A percentile compares a stretch with the other conserved stretches of the same genome.
These are phyloP conservation scores for Aspergillus eucalypticola DNA, from an alignment of 2,329 filamentous ascomycete species.

Conservation along the genomic window DNA sequence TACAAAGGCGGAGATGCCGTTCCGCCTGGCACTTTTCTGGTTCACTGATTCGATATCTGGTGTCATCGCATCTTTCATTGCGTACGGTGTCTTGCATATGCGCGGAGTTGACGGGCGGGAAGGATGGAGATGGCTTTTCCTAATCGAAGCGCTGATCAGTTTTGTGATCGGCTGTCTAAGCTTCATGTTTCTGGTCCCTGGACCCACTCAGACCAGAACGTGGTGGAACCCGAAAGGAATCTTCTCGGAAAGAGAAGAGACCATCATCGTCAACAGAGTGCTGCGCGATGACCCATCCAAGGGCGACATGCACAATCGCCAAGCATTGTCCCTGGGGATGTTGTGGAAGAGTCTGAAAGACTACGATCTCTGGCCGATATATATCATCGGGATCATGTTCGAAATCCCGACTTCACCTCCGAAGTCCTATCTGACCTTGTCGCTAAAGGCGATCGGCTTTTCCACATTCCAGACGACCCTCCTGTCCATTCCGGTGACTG, in stretches of 20 bases:
- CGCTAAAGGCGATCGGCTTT: constrained; percentile 55
- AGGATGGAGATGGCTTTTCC: constrained; percentile 49
- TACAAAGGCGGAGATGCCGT: constrained; percentile 34
- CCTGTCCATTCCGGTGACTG: constrained; percentile 59
- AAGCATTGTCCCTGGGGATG: constrained; percentile 33
- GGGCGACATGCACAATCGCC: constrained; percentile 38
- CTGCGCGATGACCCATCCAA: constrained; percentile 49
- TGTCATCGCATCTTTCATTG: constrained; percentile 37
- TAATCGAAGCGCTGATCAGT: constrained; percentile 48
- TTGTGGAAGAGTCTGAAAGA: constrained; percentile 50
- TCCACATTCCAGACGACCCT: constrained; percentile 52
- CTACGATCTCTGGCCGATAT: constrained; percentile 48
- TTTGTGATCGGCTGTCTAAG: constrained; percentile 45
- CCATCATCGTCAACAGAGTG: constrained; percentile 46
- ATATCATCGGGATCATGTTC: constrained; percentile 55
- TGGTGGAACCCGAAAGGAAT: constrained; percentile 62
- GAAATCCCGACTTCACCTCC: constrained; percentile 53
- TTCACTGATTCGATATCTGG: constrained; percentile 35
- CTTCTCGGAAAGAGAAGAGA: constrained; percentile 63
- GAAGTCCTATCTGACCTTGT: constrained; percentile 12
- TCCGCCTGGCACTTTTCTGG: constrained; percentile 43
- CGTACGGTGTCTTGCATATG: constrained; percentile 42
- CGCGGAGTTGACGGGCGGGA: constrained; percentile 41
- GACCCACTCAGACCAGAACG: constrained; percentile 49
- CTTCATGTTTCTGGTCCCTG: constrained; percentile 44